phyloP scores from a whole-genome alignment of 306 rosid species.

The Calophaca sinica region DNA sequence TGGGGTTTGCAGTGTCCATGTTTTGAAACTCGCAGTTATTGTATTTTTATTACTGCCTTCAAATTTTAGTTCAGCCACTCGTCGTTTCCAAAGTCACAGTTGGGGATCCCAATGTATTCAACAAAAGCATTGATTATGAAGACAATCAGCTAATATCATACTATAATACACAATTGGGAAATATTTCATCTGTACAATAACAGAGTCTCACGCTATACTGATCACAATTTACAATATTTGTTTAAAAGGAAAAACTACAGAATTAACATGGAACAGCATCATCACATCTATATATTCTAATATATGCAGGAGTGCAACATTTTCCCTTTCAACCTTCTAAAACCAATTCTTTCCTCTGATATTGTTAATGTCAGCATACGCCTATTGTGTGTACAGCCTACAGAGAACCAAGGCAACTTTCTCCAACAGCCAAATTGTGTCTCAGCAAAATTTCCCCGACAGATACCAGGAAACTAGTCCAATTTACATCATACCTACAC shows the following conservation, averaged over 20 bases:
- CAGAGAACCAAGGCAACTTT: conserved; percentile 33
- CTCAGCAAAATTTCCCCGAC: conserved; percentile 36
- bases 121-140: conserved; percentile 22
- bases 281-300: conserved; percentile 42
- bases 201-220: conserved; percentile 2
- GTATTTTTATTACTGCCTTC: conserved; percentile 15
- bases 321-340: conserved; percentile 46
- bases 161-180: neutral
- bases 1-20: neutral
- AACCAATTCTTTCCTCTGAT: conserved; percentile 29
- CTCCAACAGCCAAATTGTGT: conserved; percentile 41
- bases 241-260: conserved; percentile 17
- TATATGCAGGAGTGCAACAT: conserved; percentile 43
- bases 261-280: conserved; percentile 31
- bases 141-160: conserved; percentile 19
- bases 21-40: neutral
- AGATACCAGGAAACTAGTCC: conserved; percentile 46
- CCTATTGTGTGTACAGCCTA: conserved; percentile 46
- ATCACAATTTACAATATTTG: conserved; percentile 43
- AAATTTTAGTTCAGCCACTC: conserved; percentile 24
- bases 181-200: conserved; percentile 44
- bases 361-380: conserved; percentile 38
- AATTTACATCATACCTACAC: conserved; percentile 56
- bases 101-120: conserved; percentile 15
- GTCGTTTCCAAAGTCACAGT: neutral